Evolutionary conservation across 2,329 filamentous ascomycete species (phyloP), one percentile per base, ranked within the genome.

Genomic region (Sporothrix globosa): DNA sequence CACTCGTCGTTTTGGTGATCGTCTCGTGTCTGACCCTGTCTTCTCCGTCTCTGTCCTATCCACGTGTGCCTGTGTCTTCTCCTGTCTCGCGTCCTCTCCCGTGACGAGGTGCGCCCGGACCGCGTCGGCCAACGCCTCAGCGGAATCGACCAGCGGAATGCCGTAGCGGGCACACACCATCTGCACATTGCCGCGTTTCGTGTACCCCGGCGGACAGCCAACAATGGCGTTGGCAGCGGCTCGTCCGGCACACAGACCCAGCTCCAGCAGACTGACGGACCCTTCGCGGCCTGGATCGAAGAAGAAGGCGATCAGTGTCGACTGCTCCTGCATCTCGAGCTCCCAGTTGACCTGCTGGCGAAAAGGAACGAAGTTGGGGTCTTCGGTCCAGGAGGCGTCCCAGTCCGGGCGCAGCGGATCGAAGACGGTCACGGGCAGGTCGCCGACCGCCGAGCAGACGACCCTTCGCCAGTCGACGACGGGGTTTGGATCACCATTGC

Each of bases 341-440:
- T 91, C 89, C 88, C 89, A 91, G 41, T 82, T 77, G 0, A 87
- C 82, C 76, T 91, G 89, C 52, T 83, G 77, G 10, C 77, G 77
- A 77, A 86, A 90, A 0, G 79, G 81, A 2, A 73, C 72, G 70
- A 83, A 83, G 0, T 78, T 76, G 21, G 83, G 78, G 65, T 87
- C 83, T 68, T 88, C 84, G 17, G 73, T 78, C 83, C 85, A 87
- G 1, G 78, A 82, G 10, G 77, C 75, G 74, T 88, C 83, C 89
- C 88, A 91, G 75, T 86, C 82, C 5, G 79, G 70, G 1, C 87
- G 83, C 10, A 83, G 79, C 0, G 88, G 89, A 73, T 91, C 86
- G 76, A 84, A 81, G 72, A 91, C 77, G 1, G 84, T 87, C 71
- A 90, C 76, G 4, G 83, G 82, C 0, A 82, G 76, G 1, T 81